Conservation (phyloP, 2,329 filamentous ascomycete species). For the Venturia oleaginea region DNA sequence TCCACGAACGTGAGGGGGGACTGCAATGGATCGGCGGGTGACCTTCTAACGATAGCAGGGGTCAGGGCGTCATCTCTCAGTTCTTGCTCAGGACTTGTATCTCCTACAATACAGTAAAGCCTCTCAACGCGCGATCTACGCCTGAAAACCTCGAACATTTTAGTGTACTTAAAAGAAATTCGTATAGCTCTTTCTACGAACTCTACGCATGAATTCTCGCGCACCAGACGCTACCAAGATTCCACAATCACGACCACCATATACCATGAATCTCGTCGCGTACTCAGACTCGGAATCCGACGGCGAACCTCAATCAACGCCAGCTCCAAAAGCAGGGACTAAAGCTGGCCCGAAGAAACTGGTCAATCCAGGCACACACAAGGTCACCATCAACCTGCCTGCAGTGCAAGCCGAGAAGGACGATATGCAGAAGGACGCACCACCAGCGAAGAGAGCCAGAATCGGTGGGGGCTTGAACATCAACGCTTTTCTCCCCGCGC, state of each 20-base stretch:
- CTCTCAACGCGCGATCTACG: too few relatives aligned
- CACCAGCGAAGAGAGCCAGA: constrained; percentile 63
- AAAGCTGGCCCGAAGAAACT: constrained; percentile 43
- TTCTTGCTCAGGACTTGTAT: too few relatives aligned
- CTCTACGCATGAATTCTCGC: too few relatives aligned
- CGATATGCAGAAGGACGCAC: constrained; percentile 40
- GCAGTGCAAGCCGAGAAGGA: constrained; percentile 37
- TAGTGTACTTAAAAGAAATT: too few relatives aligned
- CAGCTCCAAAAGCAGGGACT: constrained; percentile 50
- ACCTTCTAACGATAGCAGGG: not conserved
- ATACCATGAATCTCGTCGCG: constrained; percentile 68
- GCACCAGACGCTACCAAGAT: too few relatives aligned
- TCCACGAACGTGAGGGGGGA: not conserved
- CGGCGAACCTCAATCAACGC: constrained; percentile 23
- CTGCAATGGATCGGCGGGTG: not conserved
- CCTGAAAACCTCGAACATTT: too few relatives aligned
- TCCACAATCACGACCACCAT: too few relatives aligned
- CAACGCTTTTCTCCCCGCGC: constrained; percentile 77
- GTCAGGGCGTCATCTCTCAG: not conserved
- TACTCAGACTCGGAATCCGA: constrained; percentile 73
- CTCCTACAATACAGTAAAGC: too few relatives aligned
- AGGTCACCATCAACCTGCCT: constrained; percentile 74
- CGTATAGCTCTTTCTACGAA: too few relatives aligned
- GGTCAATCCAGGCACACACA: constrained; percentile 73
- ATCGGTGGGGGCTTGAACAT: constrained; percentile 59